A percentile compares a stretch with the other conserved stretches of the same genome.
Evolutionary conservation across 805 yeast species (phyloP).

Genomic region (Metschnikowia continentalis): DNA sequence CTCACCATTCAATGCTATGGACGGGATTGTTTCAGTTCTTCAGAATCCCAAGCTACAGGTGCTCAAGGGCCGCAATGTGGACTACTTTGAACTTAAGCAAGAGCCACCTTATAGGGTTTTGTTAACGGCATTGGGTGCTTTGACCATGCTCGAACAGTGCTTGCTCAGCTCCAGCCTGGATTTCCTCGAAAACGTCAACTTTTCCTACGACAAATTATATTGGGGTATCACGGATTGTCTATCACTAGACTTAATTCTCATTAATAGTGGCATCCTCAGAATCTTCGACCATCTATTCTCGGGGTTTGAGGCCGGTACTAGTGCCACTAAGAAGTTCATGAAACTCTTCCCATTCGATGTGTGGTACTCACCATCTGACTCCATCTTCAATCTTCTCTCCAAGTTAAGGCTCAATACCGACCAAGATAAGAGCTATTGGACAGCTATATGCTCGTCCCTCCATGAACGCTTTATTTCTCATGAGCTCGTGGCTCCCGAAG

Average conservation of each 20-base stretch:
- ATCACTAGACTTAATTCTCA: conserved; percentile 31
- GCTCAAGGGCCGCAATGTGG: conserved; percentile 6
- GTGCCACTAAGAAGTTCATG: conserved; percentile 12
- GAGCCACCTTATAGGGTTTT: not conserved
- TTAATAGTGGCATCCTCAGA: conserved; percentile 39
- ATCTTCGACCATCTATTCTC: conserved; percentile 39
- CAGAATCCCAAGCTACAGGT: conserved; percentile 21
- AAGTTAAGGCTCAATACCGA: conserved; percentile 21
- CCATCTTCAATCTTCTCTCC: conserved; percentile 39
- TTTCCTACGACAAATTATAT: conserved; percentile 26
- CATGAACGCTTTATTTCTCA: conserved; percentile 27
- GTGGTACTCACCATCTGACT: conserved; percentile 38
- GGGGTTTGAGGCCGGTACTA: conserved; percentile 17
- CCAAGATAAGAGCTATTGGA: conserved; percentile 30
- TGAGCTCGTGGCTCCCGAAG: conserved; percentile 41
- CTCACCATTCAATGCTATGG: conserved; percentile 28
- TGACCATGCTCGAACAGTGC: conserved; percentile 31
- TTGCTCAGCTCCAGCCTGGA: conserved; percentile 8
- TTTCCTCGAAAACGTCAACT: not conserved
- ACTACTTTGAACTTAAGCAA: conserved; percentile 2
- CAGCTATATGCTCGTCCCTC: conserved; percentile 32
- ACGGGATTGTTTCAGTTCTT: conserved; percentile 19
- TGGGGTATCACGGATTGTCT: conserved; percentile 28
- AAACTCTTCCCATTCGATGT: conserved; percentile 34
- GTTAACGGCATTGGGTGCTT: conserved; percentile 31